Conservation (phyloP, 2,329 filamentous ascomycete species). For the Juglanconis sp. region DNA sequence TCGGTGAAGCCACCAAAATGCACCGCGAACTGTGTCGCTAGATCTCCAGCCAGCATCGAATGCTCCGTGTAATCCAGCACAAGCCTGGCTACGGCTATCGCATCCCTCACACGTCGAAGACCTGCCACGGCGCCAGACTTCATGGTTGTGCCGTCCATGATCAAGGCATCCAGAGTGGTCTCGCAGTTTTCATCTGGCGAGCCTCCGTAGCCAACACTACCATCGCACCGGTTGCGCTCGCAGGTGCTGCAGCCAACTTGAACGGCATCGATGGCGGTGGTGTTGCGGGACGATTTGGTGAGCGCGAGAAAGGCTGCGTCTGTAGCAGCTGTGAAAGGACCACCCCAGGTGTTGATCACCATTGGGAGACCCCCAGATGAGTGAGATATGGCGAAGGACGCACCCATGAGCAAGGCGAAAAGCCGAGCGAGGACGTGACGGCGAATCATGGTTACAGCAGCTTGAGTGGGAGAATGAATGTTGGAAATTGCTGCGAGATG, state of each 20-base stretch:
- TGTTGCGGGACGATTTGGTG: constrained; percentile 13
- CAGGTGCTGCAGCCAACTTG: constrained; percentile 50
- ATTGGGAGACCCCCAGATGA: constrained; percentile 42
- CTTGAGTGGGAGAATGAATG: no score
- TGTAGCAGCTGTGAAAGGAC: constrained; percentile 49
- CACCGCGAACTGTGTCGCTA: constrained; percentile 50
- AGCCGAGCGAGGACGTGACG: no score
- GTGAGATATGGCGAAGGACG: not conserved
- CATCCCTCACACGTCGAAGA: constrained; percentile 45
- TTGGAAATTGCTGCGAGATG: no score
- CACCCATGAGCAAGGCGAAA: not conserved
- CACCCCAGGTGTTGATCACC: constrained; percentile 54
- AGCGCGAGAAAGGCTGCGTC: constrained; percentile 46
- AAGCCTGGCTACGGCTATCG: constrained; percentile 46
- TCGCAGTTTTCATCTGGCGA: constrained; percentile 55
- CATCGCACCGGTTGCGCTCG: constrained; percentile 51
- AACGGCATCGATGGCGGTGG: constrained; percentile 46
- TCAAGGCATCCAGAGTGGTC: constrained; percentile 57
- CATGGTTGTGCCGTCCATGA: constrained; percentile 54
- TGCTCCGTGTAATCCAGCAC: constrained; percentile 52
- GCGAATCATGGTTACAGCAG: no score
- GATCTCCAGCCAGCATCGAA: constrained; percentile 47
- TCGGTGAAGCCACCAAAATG: constrained; percentile 45
- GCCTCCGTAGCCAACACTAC: constrained; percentile 52
- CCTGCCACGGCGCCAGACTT: constrained; percentile 52